These are phyloP conservation scores for Leccinum uliginosum DNA, from an alignment of 768 basidiomycete species.

Conservation along the genomic window DNA sequence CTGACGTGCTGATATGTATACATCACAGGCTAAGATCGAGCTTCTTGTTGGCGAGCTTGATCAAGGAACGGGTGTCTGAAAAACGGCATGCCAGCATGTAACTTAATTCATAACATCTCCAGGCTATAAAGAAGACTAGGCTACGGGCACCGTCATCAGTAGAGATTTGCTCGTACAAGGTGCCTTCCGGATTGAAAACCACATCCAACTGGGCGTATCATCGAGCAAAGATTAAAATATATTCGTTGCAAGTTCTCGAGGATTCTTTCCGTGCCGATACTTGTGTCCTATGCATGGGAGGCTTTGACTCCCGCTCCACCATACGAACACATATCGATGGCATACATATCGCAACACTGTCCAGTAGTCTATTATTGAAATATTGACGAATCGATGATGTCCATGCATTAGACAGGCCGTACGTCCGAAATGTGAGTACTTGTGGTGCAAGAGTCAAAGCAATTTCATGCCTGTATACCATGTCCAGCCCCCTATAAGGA, in stretches of 20 bases:
- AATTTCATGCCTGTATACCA: constrained; percentile 58
- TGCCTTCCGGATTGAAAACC: constrained; percentile 61
- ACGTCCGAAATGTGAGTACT: not conserved
- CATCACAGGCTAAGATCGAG: constrained; percentile 57
- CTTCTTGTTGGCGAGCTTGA: constrained; percentile 60
- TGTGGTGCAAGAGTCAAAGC: constrained; percentile 17
- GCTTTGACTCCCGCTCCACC: not conserved
- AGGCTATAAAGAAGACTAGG: not conserved
- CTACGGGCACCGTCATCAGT: not conserved
- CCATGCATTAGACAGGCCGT: not conserved
- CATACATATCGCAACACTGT: constrained; percentile 7
- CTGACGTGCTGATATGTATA: constrained; percentile 6
- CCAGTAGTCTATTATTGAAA: not conserved
- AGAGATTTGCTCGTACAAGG: constrained; percentile 64
- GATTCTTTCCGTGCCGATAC: not conserved
- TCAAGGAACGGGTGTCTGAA: constrained; percentile 50
- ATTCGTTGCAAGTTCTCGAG: not conserved
- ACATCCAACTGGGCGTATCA: constrained; percentile 69
- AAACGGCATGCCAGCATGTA: not conserved
- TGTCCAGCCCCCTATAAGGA: constrained; percentile 49
- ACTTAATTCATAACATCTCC: not conserved
- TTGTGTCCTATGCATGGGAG: not conserved
- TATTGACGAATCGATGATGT: not conserved
- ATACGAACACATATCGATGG: constrained; percentile 1
- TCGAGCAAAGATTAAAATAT: constrained; percentile 58